A percentile compares a stretch with the other conserved stretches of the same genome.
Conservation (phyloP, 2,329 filamentous ascomycete species). For the Capronia epimyces region DNA sequence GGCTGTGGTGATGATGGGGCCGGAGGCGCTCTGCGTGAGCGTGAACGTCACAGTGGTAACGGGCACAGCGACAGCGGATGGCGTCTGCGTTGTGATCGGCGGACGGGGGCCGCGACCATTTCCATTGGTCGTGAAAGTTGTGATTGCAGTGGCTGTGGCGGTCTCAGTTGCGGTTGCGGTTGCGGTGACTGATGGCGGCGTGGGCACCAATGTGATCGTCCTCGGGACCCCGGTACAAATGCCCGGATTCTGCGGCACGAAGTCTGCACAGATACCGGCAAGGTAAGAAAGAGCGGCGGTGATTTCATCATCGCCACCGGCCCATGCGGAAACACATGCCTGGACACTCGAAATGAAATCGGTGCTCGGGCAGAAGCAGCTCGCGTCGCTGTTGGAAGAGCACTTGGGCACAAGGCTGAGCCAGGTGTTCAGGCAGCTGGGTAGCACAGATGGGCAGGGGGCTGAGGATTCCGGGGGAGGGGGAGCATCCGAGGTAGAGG, state of each 20-base stretch:
- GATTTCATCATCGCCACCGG: conserved; percentile 60
- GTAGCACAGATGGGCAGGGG: conserved; percentile 64
- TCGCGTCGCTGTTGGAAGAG: conserved; percentile 72
- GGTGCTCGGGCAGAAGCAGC: conserved; percentile 80
- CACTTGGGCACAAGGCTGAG: conserved; percentile 63
- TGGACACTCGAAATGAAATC: conserved; percentile 75
- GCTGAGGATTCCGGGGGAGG: conserved; percentile 20
- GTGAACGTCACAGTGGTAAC: conserved; percentile 41
- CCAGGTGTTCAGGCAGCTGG: conserved; percentile 90
- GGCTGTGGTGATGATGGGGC: conserved; percentile 32
- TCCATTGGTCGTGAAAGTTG: conserved; percentile 29
- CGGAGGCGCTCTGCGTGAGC: conserved; percentile 32
- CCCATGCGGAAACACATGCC: conserved; percentile 73
- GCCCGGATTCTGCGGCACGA: conserved; percentile 42
- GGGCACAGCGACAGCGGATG: conserved; percentile 26
- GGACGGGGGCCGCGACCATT: conserved; percentile 20
- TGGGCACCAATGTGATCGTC: conserved; percentile 50
- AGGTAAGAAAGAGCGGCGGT: conserved; percentile 72
- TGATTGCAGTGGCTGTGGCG: conserved; percentile 40
- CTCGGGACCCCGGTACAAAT: conserved; percentile 71
- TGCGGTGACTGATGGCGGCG: conserved; percentile 33
- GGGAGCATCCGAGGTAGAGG: conserved; percentile 31
- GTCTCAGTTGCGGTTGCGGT: conserved; percentile 30
- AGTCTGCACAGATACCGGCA: conserved; percentile 57
- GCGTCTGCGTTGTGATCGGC: conserved; percentile 4